Base-by-base conservation (phyloP, 2,329 filamentous ascomycete genomes). In the Xylariaceae sp. region DNA sequence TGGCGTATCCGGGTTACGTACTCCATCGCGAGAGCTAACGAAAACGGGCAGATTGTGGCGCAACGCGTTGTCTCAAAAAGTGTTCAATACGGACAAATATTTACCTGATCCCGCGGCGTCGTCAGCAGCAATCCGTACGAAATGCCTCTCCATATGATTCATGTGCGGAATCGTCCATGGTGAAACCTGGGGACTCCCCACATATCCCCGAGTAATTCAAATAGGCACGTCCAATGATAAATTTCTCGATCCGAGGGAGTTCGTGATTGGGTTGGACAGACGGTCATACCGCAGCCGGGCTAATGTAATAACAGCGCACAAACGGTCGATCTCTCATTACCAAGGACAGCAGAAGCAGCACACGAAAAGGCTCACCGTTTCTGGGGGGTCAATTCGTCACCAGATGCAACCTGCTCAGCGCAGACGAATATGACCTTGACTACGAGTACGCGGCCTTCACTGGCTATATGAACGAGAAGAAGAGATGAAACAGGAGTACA, bases 191-290 rank as follows among this genome's bases (percentile, higher is more conserved):
- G 51, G 41, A 45, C 41, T 10, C 41, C 41, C 41, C 41, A 45
- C 41, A 45, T n/a, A 13, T 15, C n/a, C 41, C 41, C 13, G 41
- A n/a, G 6, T 45, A 45, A 30, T 45, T 45, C 37, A 41, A 41
- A 45, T 45, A 6, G 41, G 10, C n/a, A 45, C n/a, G n/a, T 45
- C 41, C 41, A 45, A 45, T 45, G 10, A 45, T 45, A 15, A 45
- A 15, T 13, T 45, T 45, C n/a, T 45, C 41, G 41, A 45, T 45
- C 41, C 41, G 10, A 18, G 35, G 48, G 34, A 18, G 17, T 17
- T 53, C 9, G 48, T 53, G 41, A 53, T 53, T 45, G 13, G 35
- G 41, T 48, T 51, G 50, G 49, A 51, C 37, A 47, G 52, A 15
- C n/a, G 47, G 34, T 44, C 17, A 18, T 51, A 47, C 13, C 47